Base-by-base conservation (phyloP, 179 eudicot species). In the Heliamphora pulchella region DNA sequence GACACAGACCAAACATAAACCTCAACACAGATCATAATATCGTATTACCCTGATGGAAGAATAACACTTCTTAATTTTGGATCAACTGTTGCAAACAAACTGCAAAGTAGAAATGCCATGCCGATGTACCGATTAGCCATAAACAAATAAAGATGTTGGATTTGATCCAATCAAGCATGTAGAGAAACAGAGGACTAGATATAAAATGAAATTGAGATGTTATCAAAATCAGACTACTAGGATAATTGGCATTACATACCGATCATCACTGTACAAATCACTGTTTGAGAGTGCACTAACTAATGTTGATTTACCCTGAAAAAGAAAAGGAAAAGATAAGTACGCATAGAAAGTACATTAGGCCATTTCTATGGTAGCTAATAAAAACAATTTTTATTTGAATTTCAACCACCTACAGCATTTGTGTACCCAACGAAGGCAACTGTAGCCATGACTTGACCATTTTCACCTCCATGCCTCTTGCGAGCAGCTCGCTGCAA, bases 71-170 rank as follows among this genome's bases (percentile, higher is more conserved):
- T 88, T 54, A 93, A 81, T 86, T 91, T 90, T 3, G 98, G 96
- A 84, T 96, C 99, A 57, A 93, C 99, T n/a, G 98, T 95, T 14
- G 98, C 99, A 88, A 96, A 96, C 87, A 96, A 83, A 87, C 98
- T 96, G 90, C 85, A 85, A 76, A 47, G 78, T 44, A 18, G 73
- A 61, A 81, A 73, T 61, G 46, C 46, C 53, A 76, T n/a, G 43
- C 41, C 11, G 41, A 78, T 17, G 68, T 9, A 77, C 69, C 70
- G 2, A 72, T 54, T 79, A 78, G 70, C 71, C 62, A 77, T 64
- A 54, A 73, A 69, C 22, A 57, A 80, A 75, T 44, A 50, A 58
- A 66, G 20, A 66, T 65, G 44, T 4, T 55, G 11, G 20, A 82
- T 15, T 39, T n/a, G 48, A 73, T 75, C 68, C 75, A 67, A 70